Base-by-base conservation (phyloP, 1,139 yeast species). In the Saccharomyces hybrid region DNA sequence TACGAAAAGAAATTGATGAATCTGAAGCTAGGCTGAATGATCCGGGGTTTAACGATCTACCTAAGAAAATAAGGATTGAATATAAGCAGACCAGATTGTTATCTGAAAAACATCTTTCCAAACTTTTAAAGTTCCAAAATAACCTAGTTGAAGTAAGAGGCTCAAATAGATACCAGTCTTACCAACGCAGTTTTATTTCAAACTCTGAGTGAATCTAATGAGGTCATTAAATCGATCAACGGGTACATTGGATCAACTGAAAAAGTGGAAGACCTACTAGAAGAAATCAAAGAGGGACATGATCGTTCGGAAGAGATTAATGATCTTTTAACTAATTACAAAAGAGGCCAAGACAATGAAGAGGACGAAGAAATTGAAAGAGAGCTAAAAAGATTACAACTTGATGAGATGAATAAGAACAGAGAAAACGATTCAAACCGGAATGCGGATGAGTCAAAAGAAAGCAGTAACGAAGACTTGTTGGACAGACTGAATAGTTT, bases 161-260 rank as follows among this genome's bases (percentile, higher is more conserved):
- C 66, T 47, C 79, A 79, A 58, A 75, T 82, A 48, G 76, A 80
- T 59, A 78, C 79, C 54, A 77, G 83, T 1, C 70, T 73, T 12
- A 70, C 77, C 2, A 81, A 80, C 59, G 64, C 71, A 4, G 65
- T 71, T 16, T 60, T 79, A 4, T 65, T 74, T 38, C 68, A 70
- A n/a, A 74, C 76, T 5, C 61, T 80, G 51, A 63, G 68, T 14
- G 66, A 66, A 2, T 75, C 81, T 6, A 65, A 76, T 1, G 61
- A 62, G 4, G 56, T 69, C 4, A 58, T 73, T 29, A 64, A 60
- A 50, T 55, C 61, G 7, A 62, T 73, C 26, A 71, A 71, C 52
- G 53, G 64, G 2, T 68, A 70, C 51, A 58, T 69, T 38, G 74
- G 74, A 7, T 59, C 73, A 61, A 46, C 75, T 69, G 71, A 71